Evolutionary conservation across 2,329 filamentous ascomycete genomes (phyloP).

Genomic region (Alternaria arbusti): DNA sequence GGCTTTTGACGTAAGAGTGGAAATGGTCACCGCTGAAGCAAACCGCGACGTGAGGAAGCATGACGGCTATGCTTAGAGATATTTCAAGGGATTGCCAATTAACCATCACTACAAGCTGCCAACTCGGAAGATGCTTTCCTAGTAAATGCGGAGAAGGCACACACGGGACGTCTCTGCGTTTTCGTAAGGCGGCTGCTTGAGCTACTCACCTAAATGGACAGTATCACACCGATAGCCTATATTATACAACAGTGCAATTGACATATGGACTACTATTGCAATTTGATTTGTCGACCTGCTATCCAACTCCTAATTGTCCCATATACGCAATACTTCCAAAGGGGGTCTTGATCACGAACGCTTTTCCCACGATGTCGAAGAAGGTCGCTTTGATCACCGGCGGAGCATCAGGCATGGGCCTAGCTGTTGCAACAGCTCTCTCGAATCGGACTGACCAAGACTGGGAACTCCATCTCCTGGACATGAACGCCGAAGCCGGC

Average conservation of each 20-base stretch:
- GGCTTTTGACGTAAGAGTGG: neutral
- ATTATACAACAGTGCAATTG: neutral
- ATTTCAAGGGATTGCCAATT: neutral
- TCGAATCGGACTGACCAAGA: constrained; percentile 34
- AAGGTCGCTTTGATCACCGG: constrained; percentile 74
- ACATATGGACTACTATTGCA: neutral
- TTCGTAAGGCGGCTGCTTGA: neutral
- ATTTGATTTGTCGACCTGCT: neutral
- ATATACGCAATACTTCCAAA: neutral
- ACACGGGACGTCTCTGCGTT: neutral
- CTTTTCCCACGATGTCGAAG: constrained; percentile 11
- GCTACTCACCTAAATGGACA: neutral
- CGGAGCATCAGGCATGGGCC: constrained; percentile 65
- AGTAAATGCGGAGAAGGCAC: constrained; percentile 16
- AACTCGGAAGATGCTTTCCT: constrained; percentile 9
- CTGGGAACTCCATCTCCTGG: constrained; percentile 52
- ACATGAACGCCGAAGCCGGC: constrained; percentile 48
- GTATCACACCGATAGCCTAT: no score
- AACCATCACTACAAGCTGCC: neutral
- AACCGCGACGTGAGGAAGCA: neutral
- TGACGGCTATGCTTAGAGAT: neutral
- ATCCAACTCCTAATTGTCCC: no score
- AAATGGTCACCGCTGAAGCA: neutral
- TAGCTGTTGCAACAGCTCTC: constrained; percentile 51
- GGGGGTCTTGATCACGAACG: neutral